Base-by-base conservation (phyloP, 345 rosid genomes). In the Heritiera fomes region DNA sequence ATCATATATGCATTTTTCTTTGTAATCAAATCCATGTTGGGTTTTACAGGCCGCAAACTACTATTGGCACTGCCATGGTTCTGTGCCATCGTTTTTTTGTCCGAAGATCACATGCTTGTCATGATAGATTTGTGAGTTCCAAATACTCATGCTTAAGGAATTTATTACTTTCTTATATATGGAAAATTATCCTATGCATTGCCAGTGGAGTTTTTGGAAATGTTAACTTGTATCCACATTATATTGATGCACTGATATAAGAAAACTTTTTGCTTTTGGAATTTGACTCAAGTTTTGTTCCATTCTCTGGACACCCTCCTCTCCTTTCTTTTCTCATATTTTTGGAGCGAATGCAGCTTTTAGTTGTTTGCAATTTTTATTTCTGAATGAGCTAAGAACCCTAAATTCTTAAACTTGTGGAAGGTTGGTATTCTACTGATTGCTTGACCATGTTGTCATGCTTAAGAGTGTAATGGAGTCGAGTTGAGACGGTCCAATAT, bases 41-140 rank as follows among this genome's bases (percentile, higher is more conserved):
- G 63, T 76, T 40, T 67, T 87, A 78, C 88, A 92, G 97, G 88
- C 97, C 97, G 2, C 94, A 87, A 75, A 87, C 97, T 41, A 90
- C 97, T 13, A 78, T 85, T 55, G 97, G 92, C 43, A 90, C 94
- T 78, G 88, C 94, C 79, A 92, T 90, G 97, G 94, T 92, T 82
- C 77, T 92, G 47, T 92, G 97, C 80, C 97, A 92, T 82, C 86
- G 97, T 10, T 92, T 92, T 81, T 92, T 92, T 81, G 82, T 89
- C 50, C 94, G 93, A 12, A 86, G 93, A 79, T 92, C 94, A 67
- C 97, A 92, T 84, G 97, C 97, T 80, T 87, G 89, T 86, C 92
- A 92, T 61, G 91, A 92, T 75, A 88, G 97, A 92, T 92, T 83
- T 85, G 97, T 92, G 82, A 89, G 97, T 88, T 78, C 62, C 68